Conservation (phyloP, 331 rosid species). For the Pyracantha coccinea region DNA sequence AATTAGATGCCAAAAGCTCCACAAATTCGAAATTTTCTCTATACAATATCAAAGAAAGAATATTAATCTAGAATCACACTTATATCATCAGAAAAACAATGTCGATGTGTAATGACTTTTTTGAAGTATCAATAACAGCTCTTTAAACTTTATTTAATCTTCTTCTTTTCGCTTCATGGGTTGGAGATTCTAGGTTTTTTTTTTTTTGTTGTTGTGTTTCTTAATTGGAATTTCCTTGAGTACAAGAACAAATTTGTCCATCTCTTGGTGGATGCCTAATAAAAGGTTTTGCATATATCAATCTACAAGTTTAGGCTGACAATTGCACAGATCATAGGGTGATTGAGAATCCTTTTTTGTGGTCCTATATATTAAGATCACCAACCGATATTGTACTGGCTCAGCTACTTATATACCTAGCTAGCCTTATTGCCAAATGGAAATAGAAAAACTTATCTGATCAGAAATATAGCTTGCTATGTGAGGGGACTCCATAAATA, state of each 20-base stretch:
- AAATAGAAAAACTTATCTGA: not conserved
- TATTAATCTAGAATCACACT: not conserved
- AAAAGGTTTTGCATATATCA: no score
- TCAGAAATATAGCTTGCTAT: not conserved
- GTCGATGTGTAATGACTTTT: no score
- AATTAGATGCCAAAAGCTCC: not conserved
- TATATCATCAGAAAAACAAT: no score
- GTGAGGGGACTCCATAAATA: not conserved
- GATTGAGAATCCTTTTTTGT: not conserved
- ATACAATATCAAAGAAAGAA: not conserved
- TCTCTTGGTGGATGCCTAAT: no score
- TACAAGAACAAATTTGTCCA: no score
- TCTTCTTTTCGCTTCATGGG: no score
- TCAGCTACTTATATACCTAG: not conserved
- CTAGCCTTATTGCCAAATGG: not conserved
- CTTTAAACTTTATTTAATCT: no score
- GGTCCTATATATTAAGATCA: not conserved
- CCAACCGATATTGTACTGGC: not conserved
- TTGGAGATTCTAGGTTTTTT: no score
- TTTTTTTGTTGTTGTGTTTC: no score
- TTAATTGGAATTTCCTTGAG: no score
- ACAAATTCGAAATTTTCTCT: not conserved
- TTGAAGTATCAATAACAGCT: no score
- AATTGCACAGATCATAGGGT: not conserved
- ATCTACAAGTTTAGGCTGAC: no score